Conservation (phyloP, 73 alveolate genomes). For the Symbiodinium pilosum region DNA sequence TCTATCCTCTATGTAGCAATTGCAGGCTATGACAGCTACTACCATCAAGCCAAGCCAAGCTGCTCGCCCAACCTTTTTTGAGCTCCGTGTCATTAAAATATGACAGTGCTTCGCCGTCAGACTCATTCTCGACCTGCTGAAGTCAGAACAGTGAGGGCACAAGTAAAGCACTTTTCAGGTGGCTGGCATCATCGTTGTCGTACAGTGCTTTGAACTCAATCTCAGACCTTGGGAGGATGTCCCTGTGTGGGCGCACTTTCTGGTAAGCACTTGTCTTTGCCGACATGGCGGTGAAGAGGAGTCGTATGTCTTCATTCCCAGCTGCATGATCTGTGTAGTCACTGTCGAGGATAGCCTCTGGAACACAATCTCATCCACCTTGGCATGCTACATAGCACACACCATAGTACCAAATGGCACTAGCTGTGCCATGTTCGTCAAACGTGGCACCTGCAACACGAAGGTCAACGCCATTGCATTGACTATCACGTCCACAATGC, state of each 20-base stretch:
- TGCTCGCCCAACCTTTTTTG: constrained; percentile 16
- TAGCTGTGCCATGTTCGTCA: background rate
- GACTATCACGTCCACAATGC: constrained; percentile 56
- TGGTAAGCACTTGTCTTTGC: too few relatives aligned
- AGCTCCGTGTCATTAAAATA: constrained; percentile 27
- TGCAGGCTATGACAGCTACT: too few relatives aligned
- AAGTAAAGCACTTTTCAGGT: too few relatives aligned
- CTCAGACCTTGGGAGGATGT: background rate
- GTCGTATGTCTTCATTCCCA: background rate
- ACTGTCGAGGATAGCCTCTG: background rate
- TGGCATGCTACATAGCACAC: background rate
- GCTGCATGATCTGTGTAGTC: constrained; percentile 20
- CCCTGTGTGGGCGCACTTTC: background rate
- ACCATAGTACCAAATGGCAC: too few relatives aligned
- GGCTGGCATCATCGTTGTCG: background rate
- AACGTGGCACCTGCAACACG: background rate
- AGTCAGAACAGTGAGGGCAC: background rate
- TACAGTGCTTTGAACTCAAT: background rate
- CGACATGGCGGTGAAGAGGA: too few relatives aligned
- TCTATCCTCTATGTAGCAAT: too few relatives aligned
- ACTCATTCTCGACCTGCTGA: background rate
- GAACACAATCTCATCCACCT: constrained; percentile 81
- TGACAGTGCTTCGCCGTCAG: constrained; percentile 14
- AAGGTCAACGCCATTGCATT: constrained; percentile 68
- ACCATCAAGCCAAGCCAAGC: too few relatives aligned